phyloP scores from a whole-genome alignment of 352 stramenopile species.

The Phytopythium litorale region DNA sequence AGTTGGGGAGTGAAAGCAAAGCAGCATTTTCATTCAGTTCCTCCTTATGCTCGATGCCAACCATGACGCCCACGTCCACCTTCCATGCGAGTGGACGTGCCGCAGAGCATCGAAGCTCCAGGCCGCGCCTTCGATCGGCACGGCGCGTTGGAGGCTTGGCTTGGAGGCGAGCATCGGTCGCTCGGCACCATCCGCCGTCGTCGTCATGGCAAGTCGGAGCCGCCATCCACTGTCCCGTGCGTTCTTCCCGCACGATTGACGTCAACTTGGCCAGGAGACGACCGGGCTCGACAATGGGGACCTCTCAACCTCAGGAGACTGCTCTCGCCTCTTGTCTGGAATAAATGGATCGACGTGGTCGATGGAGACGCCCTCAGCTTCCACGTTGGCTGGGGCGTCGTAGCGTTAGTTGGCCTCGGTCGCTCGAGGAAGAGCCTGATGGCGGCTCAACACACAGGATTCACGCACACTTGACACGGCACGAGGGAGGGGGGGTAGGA shows the following conservation, averaged over 20 bases:
- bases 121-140: neutral
- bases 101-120: neutral
- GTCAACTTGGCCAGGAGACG: neutral
- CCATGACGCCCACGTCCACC: neutral
- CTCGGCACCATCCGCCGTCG: neutral
- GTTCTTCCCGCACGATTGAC: neutral
- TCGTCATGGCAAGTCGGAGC: neutral
- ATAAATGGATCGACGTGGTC: neutral
- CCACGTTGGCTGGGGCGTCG: neutral
- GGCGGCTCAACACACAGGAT: neutral
- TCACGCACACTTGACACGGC: constrained; percentile 3
- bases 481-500: neutral
- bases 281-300: neutral
- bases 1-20: too few relatives aligned
- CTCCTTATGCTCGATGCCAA: too few relatives aligned
- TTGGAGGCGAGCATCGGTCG: neutral
- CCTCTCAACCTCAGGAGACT: neutral
- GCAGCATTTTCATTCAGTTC: too few relatives aligned
- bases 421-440: neutral
- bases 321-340: neutral
- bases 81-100: neutral
- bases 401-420: constrained; percentile 2
- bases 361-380: neutral
- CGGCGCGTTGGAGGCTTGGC: neutral
- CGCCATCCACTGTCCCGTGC: neutral